Conservation (phyloP, 169 alveolate genomes). For the Amoebophrya sp. region DNA sequence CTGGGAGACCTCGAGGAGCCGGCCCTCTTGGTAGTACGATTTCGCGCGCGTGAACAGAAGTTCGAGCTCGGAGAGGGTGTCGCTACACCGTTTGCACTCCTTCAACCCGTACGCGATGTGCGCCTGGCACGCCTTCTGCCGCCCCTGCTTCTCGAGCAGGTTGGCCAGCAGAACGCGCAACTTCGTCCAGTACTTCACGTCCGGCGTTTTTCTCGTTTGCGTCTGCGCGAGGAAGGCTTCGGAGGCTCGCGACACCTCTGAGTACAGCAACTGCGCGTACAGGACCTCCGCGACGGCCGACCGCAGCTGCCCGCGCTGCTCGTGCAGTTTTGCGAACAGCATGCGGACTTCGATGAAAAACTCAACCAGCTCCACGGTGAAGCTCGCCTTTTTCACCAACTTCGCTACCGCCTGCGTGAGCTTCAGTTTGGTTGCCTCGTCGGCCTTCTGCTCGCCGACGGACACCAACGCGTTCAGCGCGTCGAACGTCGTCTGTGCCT, state of each 20-base stretch:
- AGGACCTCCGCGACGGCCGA: not conserved
- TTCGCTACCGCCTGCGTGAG: too few relatives aligned
- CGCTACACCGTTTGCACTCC: not conserved
- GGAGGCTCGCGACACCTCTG: not conserved
- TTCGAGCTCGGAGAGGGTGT: not conserved
- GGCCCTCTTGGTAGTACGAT: not conserved
- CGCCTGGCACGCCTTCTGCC: not conserved
- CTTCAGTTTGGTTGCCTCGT: too few relatives aligned
- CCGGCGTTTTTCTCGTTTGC: too few relatives aligned
- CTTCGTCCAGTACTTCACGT: not conserved
- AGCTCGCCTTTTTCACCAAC: too few relatives aligned
- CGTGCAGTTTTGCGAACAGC: not conserved
- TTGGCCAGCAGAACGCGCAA: not conserved
- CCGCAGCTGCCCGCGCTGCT: not conserved
- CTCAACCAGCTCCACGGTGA: not conserved
- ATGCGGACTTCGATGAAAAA: not conserved
- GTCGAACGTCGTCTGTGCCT: too few relatives aligned
- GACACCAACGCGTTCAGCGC: too few relatives aligned
- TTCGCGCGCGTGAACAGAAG: not conserved
- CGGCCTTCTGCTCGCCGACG: too few relatives aligned
- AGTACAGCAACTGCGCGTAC: not conserved
- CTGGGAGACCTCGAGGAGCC: not conserved
- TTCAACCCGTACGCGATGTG: not conserved
- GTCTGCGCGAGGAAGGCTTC: too few relatives aligned
- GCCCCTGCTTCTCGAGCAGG: not conserved